Evolutionary conservation across 768 basidiomycete genomes (phyloP).

Genomic region (Leccinum broughii): DNA sequence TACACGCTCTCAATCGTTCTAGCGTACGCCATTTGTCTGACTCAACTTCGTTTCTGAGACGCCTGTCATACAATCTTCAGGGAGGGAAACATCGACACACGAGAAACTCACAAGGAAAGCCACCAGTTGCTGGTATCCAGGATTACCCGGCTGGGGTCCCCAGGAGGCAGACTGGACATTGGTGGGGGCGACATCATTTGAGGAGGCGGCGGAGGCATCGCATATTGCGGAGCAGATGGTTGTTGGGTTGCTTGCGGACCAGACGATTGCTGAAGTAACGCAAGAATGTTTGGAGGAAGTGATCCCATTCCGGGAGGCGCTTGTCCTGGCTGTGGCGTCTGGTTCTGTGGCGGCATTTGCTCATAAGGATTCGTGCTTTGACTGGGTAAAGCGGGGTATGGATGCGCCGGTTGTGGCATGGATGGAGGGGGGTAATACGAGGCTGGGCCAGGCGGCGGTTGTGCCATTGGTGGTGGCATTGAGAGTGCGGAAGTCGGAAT

Average conservation of each 20-base stretch:
- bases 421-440: constrained; percentile 47
- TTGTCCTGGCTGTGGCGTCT: constrained; percentile 36
- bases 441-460: constrained; percentile 28
- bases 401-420: constrained; percentile 27
- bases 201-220: constrained; percentile 42
- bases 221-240: constrained; percentile 31
- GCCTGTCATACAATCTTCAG: constrained; percentile 17
- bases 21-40: neutral
- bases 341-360: constrained; percentile 29
- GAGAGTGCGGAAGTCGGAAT: constrained; percentile 35
- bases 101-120: constrained; percentile 57
- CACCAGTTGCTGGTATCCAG: constrained; percentile 66
- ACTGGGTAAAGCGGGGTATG: constrained; percentile 26
- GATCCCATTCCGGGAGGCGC: constrained; percentile 36
- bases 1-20: neutral
- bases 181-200: constrained; percentile 48
- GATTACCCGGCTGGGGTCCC: constrained; percentile 42
- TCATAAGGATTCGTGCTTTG: constrained; percentile 30
- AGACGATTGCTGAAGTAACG: constrained; percentile 58
- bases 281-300: constrained; percentile 69
- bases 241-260: constrained; percentile 38
- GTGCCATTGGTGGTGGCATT: constrained; percentile 36
- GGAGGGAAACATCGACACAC: neutral
- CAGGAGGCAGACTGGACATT: constrained; percentile 40
- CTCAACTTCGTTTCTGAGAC: constrained; percentile 31